phyloP scores from a whole-genome alignment of 768 basidiomycete species.

The Mycena epipterygia region DNA sequence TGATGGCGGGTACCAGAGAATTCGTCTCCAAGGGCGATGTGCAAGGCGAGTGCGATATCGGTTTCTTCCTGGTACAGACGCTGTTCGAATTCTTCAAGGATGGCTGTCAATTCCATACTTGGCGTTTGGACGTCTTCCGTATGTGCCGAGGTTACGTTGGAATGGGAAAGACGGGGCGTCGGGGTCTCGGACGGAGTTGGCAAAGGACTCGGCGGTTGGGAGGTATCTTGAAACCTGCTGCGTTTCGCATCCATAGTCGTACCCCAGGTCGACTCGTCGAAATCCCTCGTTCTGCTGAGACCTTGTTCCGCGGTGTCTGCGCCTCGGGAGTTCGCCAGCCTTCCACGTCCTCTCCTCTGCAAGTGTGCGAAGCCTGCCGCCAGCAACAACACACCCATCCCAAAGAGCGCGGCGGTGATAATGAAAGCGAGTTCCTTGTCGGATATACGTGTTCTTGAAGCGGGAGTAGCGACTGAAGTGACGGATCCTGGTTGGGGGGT shows the following conservation, averaged over 20 bases:
- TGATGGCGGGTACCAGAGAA: neutral
- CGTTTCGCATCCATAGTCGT: constrained; percentile 12
- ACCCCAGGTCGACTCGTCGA: constrained; percentile 34
- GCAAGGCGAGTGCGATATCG: constrained; percentile 44
- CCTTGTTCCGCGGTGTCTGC: constrained; percentile 23
- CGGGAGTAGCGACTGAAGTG: neutral
- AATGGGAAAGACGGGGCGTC: constrained; percentile 8
- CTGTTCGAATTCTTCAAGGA: constrained; percentile 38
- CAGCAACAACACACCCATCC: constrained; percentile 25
- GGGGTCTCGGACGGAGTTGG: neutral
- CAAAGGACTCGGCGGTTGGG: neutral
- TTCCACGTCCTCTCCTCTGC: constrained; percentile 18
- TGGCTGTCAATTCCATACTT: constrained; percentile 22
- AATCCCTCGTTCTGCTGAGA: constrained; percentile 9
- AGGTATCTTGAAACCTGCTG: constrained; percentile 6
- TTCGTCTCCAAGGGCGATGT: constrained; percentile 33
- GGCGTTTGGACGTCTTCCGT: constrained; percentile 11
- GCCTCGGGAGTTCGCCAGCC: neutral
- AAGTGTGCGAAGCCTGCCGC: constrained; percentile 12
- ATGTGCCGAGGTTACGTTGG: neutral
- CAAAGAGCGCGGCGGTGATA: constrained; percentile 30
- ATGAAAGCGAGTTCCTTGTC: constrained; percentile 32
- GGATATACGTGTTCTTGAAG: constrained; percentile 14
- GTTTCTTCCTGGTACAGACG: constrained; percentile 45
- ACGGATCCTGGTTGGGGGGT: neutral